Conservation (phyloP, 441 rosid species). For the Macaranga tanarius region DNA sequence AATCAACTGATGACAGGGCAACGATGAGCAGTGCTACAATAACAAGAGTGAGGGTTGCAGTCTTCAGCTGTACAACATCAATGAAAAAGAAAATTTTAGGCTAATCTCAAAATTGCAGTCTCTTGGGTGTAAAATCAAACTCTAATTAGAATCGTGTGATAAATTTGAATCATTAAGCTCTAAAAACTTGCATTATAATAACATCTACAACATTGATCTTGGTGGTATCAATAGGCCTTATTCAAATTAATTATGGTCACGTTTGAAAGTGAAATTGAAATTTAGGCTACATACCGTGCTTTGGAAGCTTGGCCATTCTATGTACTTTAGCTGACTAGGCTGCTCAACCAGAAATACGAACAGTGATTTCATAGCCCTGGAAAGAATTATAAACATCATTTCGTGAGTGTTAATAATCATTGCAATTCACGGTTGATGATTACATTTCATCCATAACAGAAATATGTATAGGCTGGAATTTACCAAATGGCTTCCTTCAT, state of each 20-base stretch:
- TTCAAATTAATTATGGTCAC: background rate
- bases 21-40: conserved; percentile 76
- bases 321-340: conserved; percentile 57
- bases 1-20: conserved; percentile 68
- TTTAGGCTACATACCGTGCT: conserved; percentile 52
- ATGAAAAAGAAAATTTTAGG: background rate
- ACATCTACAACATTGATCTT: background rate
- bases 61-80: conserved; percentile 63
- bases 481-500: conserved; percentile 52
- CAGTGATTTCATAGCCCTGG: conserved; percentile 46
- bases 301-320: conserved; percentile 82
- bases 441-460: background rate
- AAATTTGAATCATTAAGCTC: background rate
- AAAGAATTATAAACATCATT: conserved; percentile 18
- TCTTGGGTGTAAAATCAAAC: background rate
- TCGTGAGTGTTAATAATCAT: background rate
- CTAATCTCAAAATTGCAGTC: background rate
- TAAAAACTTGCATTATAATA: background rate
- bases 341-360: conserved; percentile 28
- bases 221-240: background rate
- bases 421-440: too few species aligned
- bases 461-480: conserved; percentile 14
- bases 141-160: background rate
- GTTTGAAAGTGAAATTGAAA: background rate
- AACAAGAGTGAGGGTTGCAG: conserved; percentile 70